Base-by-base conservation (phyloP, 2,329 filamentous ascomycete genomes). In the Saccharata proteae region DNA sequence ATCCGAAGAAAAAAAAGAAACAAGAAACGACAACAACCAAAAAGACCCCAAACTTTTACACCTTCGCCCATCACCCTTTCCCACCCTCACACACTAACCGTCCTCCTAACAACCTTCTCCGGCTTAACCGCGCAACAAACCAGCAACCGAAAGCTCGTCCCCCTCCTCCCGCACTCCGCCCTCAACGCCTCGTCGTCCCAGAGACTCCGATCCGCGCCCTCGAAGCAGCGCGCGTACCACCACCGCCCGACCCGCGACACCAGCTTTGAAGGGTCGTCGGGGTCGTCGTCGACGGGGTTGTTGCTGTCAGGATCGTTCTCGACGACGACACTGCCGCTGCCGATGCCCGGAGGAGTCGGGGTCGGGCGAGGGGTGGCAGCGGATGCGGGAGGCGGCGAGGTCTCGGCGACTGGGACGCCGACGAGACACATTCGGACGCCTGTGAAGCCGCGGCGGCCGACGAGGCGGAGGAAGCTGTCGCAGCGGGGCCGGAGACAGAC, bases 161-260 rank as follows among this genome's bases (percentile, higher is more conserved):
- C 77, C 51, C 80, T 77, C 52, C 80, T 77, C 57, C 92, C 81
- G 47, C 86, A 94, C 58, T 98, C 90, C 11, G 72, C 64, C 27
- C 96, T 62, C 16, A 96, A 59, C 7, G 68, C 67, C 34, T 68
- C 71, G 49, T 94, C 80, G 27, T 67, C 69, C 79, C 86, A 96
- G 42, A 96, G 81, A 51, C 80, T 78, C 37, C 57, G 71, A 26
- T 62, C 60, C 28, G 62, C 7, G 15, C 64, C 73, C 57, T 94
- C 88, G 52, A 94, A 96, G 62, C 88, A 94, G 31, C 80, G 74
- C 7, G 75, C 81, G 57, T 93, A 96, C 90, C 90, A 98, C 84
- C 88, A 96, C 25, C 90, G 71, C 2, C 85, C 88, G 8, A 96
- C 88, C 40, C 77, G 79, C 11, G 85, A 80, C 14, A 96, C 85